Conservation (phyloP, 108 stramenopile species). For the Skeletonema tropicum region DNA sequence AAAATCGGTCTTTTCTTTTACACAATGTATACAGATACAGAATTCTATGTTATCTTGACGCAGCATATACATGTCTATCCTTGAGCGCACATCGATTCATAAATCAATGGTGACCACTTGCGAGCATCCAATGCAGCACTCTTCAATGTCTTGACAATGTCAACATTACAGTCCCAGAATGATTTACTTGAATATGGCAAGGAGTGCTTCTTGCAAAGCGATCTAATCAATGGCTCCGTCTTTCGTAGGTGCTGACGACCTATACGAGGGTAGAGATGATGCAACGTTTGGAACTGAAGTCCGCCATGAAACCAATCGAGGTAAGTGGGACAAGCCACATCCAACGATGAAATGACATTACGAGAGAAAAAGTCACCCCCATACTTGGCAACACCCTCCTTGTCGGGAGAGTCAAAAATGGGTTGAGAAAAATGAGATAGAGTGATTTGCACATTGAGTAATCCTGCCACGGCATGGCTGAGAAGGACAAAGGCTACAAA, state of each 20-base stretch:
- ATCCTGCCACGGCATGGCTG: conserved; percentile 80
- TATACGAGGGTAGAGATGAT: conserved; percentile 91
- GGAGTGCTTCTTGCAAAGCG: conserved; percentile 77
- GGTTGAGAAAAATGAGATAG: conserved; percentile 77
- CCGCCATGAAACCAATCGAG: conserved; percentile 96
- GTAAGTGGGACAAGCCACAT: conserved; percentile 79
- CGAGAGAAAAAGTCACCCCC: conserved; percentile 54
- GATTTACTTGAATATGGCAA: conserved; percentile 64
- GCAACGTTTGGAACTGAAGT: conserved; percentile 92
- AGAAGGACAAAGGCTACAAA: conserved; percentile 66
- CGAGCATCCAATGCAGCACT: conserved; percentile 24
- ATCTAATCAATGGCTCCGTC: conserved; percentile 60
- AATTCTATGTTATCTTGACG: neutral
- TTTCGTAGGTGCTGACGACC: conserved; percentile 87
- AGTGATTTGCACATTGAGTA: conserved; percentile 89
- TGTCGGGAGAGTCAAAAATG: conserved; percentile 50
- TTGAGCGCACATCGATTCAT: conserved; percentile 54
- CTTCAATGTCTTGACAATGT: conserved; percentile 36
- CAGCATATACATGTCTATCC: conserved; percentile 15
- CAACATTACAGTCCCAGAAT: conserved; percentile 68
- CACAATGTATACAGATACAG: neutral
- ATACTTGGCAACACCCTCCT: conserved; percentile 35
- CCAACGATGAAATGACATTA: conserved; percentile 74
- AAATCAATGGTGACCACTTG: conserved; percentile 54
- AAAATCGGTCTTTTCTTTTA: neutral